Evolutionary conservation across 495 filamentous ascomycete genomes (phyloP).

Genomic region (Penicillium ochrochloron): DNA sequence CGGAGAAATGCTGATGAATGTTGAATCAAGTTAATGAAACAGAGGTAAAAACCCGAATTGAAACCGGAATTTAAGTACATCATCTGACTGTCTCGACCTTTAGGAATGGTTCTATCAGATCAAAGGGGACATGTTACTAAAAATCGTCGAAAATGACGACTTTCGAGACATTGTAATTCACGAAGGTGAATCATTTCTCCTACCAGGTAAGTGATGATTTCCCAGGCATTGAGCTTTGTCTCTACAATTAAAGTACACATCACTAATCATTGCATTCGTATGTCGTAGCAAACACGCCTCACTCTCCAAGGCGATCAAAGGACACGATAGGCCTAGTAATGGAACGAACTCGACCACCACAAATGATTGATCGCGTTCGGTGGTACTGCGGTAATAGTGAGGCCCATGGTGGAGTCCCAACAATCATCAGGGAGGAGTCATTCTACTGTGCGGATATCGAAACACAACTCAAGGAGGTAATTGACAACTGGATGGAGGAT

Average conservation of each 20-base stretch:
- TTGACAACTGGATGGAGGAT: background rate
- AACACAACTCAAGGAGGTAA: background rate
- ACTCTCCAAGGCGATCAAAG: background rate
- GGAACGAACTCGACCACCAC: background rate
- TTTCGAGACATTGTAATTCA: background rate
- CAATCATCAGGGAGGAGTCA: background rate
- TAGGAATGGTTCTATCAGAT: background rate
- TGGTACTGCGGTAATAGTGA: background rate
- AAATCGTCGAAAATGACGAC: background rate
- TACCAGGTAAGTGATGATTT: background rate
- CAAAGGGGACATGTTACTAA: background rate
- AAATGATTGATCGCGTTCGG: background rate
- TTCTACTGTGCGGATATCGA: background rate
- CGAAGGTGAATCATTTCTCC: background rate
- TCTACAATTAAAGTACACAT: background rate
- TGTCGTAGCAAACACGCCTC: background rate
- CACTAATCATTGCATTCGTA: background rate
- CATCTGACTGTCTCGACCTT: background rate
- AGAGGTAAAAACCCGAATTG: background rate
- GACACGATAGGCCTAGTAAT: background rate
- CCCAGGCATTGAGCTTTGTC: background rate
- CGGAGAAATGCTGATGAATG: background rate
- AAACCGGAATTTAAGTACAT: background rate
- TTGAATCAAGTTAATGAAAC: background rate
- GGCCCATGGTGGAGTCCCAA: background rate